Base-by-base conservation (phyloP, 352 stramenopile genomes). In the Phytophthora citrophthora region DNA sequence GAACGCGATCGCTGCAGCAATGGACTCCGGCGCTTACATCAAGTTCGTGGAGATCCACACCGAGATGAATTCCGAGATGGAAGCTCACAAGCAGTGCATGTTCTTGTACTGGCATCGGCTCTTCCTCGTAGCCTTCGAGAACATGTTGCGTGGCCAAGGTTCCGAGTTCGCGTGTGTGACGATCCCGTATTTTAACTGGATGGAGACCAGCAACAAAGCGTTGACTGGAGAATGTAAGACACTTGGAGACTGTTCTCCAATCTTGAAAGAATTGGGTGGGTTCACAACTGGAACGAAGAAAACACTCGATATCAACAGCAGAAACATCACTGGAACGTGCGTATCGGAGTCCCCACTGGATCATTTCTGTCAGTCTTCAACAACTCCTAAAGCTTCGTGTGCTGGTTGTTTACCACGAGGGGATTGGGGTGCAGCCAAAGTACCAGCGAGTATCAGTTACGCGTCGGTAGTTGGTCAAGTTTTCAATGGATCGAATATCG, bases 91-190 rank as follows among this genome's bases (percentile, higher is more conserved):
- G 15, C 71, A 83, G 54, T 90, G 81, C 45, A 89, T 91, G 74
- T 93, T 92, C 68, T 72, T 91, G 45, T 91, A 90, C 66, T 94
- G 86, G 86, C 83, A 93, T 54, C 82, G 83, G 1, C 39, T 81
- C 10, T 79, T 92, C 34, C 70, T 94, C 9, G 24, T 79, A 0
- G 73, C 53, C n/a, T 94, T 88, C 47, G 83, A 93, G 57, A 94
- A 91, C 68, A 92, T 94, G 80, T 68, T 94, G 29, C 86, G 86
- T 24, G 68, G 53, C 0, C 75, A 88, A 45, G 79, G 68, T 7
- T 0, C 51, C 0, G 18, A 71, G 44, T 94, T 66, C 27, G 76
- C 68, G 15, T 94, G 86, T 44, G 64, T 93, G 34, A 93, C 83
- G 13, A 40, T 94, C 2, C 86, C 86, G 27, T 93, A 90, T 65